Conservation (phyloP, 129 eudicot genomes). For the Pittosporum tobira region DNA sequence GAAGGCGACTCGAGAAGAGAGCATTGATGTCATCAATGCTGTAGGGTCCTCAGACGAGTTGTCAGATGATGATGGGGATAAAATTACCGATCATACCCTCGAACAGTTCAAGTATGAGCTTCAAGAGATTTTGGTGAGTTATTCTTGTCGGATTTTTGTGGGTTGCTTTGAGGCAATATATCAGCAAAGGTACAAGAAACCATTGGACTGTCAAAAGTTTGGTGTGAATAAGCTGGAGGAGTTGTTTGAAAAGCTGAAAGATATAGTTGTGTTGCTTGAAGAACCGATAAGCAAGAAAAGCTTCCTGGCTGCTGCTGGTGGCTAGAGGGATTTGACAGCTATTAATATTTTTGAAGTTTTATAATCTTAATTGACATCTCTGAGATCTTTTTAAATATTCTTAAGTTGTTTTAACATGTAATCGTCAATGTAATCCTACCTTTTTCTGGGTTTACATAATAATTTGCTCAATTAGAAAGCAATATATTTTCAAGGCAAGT, state of each 20-base stretch:
- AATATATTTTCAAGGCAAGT: no score
- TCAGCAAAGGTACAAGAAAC: conserved; percentile 64
- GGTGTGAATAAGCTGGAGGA: conserved; percentile 73
- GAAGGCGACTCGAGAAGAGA: no score
- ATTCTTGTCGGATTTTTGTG: conserved; percentile 58
- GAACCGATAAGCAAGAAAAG: conserved; percentile 65
- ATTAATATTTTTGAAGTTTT: no score
- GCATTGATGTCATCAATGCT: no score
- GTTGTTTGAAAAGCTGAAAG: conserved; percentile 71
- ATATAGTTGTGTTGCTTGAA: conserved; percentile 62
- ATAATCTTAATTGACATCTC: no score
- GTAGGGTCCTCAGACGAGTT: conserved; percentile 74
- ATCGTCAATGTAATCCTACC: no score
- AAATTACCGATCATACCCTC: conserved; percentile 25
- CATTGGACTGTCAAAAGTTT: conserved; percentile 49
- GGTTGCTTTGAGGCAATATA: conserved; percentile 75
- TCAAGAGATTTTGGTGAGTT: conserved; percentile 85
- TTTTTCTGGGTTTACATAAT: no score
- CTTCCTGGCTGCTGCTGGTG: conserved; percentile 62
- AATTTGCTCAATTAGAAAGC: no score
- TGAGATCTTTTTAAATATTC: no score
- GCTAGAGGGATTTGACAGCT: conserved; percentile 4
- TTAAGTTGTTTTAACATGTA: no score
- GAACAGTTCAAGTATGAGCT: conserved; percentile 65
- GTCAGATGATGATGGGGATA: conserved; percentile 60